Evolutionary conservation across 1,139 yeast species (phyloP), one percentile per base, ranked within the genome.

Genomic region (Geotrichum siamense): DNA sequence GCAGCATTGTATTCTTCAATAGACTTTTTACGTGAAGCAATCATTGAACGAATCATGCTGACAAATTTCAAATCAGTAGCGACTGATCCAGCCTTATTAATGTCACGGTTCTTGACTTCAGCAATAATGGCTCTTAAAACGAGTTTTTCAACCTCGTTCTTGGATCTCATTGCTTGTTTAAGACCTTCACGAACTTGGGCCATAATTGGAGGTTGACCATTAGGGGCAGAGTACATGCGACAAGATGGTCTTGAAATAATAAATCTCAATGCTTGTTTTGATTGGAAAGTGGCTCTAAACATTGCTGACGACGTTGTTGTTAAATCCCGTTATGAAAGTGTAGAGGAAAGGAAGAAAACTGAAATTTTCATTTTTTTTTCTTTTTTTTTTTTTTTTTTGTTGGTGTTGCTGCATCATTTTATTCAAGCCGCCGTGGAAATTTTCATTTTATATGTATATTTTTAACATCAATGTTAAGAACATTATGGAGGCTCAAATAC

Each of bases 31-130:
- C 85, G 69, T 53, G 78, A 79, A 34, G 71, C 68, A 44, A 74
- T 65, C 63, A 76, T 64, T 46, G 76, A 75, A 19, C 64, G 56
- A 45, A 75, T 65, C 12, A 75, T 57, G 43, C 75, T 76, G 48
- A 66, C 70, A 29, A 79, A 60, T 15, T 65, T 60, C 43, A 71
- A 71, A 53, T 78, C 82, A 41, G 72, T 71, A 29, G 67, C 62
- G 19, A 69, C 63, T 5, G 70, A 61, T 4, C 65, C 74, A 9
- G 64, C 58, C 41, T 70, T 67, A 35, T 74, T 77, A 43, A 79
- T 74, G 54, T 78, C 82, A 42, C 73, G 68, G 60, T 79, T 79
- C 61, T 79, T 79, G 50, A 78, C 71, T 15, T 71, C 73, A 3
- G 82, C 69, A 56, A 79, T 63, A 9, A 79, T 65, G 12, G 75